These are phyloP conservation scores for Drechslerella dactyloides DNA, from an alignment of 2,329 filamentous ascomycete species.

Conservation along the genomic window DNA sequence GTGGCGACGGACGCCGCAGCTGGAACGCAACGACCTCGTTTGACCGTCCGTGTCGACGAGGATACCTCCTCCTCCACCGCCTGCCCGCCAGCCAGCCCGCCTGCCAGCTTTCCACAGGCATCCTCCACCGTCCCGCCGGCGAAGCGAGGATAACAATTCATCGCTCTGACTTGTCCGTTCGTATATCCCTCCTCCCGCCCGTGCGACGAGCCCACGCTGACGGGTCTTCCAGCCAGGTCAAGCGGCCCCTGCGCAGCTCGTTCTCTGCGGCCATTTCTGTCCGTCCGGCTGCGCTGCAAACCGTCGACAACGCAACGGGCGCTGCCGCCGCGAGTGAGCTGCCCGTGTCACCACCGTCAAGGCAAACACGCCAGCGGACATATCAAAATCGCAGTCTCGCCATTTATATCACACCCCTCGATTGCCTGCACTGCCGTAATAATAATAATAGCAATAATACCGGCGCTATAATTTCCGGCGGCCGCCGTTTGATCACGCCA, in stretches of 20 bases:
- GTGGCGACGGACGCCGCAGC: not conserved
- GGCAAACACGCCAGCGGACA: conserved; percentile 40
- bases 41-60: no score
- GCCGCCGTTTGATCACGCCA: no score
- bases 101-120: not conserved
- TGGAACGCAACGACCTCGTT: no score
- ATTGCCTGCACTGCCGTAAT: no score
- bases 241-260: not conserved
- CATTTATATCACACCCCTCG: not conserved
- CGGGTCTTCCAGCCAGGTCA: not conserved
- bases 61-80: not conserved
- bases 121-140: not conserved
- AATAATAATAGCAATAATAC: no score
- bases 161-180: conserved; percentile 28
- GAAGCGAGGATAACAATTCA: conserved; percentile 13
- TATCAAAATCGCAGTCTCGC: not conserved
- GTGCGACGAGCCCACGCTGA: conserved; percentile 4
- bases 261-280: conserved; percentile 26
- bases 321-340: not conserved
- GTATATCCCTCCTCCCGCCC: not conserved
- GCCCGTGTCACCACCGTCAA: conserved; percentile 12
- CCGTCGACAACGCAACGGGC: conserved; percentile 45
- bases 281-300: conserved; percentile 10
- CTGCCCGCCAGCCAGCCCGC: not conserved
- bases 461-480: no score